Evolutionary conservation across 2,329 filamentous ascomycete species (phyloP), one percentile per base, ranked within the genome.

Genomic region (Fusarium pininemorale): DNA sequence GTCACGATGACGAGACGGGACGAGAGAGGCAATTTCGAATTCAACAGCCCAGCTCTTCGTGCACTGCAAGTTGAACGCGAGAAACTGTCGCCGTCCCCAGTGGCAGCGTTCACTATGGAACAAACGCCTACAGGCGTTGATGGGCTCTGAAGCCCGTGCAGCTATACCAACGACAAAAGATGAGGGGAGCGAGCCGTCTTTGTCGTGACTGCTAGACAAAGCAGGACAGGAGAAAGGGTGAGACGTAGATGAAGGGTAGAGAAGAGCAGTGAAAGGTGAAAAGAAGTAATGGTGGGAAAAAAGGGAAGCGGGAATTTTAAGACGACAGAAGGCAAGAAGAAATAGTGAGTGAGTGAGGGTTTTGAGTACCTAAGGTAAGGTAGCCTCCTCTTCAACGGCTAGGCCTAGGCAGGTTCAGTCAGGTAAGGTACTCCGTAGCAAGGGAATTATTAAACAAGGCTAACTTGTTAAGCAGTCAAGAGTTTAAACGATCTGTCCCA

Each of bases 261-360:
- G 47, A 55, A 47, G 60, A 38, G 24, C 35, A 57, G 61, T 66
- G 66, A 60, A 58, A 61, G 44, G 56, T 66, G 67, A 70, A 67
- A 73, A 55, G 62, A 78, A 48, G 51, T 38, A 70, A 44, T 37
- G 57, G 65, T 75, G 56, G 55, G 48, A 68, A 66, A 74, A 75
- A 66, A 70, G 61, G 57, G 70, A 69, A 75, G 77, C 76, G 77
- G 75, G 72, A 78, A 78, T 77, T 78, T 54, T 78, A 76, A 75
- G 74, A 69, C 64, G 62, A 69, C 57, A 37, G 75, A 74, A 61
- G 66, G 54, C 55, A 66, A 72, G 69, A 63, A 72, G 62, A 62
- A 74, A 75, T 54, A 35, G 18, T 38, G 68, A 72, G 69, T 71
- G 72, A 74, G 63, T 75, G 75, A 78, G 77, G 77, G 77, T 73